Evolutionary conservation across 1,139 yeast species (phyloP).

Genomic region (Yamadazyma oceani): DNA sequence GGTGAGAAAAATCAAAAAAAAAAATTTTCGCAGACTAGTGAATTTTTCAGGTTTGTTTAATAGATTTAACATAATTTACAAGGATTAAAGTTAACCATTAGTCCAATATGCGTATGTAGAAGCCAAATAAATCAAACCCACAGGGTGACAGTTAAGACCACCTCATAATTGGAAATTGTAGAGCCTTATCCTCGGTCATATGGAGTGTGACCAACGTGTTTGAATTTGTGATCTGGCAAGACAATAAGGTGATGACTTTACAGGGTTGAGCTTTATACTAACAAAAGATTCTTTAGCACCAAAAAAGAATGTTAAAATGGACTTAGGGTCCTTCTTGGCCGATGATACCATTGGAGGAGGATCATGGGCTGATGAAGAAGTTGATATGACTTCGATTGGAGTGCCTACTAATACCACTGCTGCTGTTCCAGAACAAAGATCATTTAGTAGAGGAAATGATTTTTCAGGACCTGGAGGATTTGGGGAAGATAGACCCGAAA

Average conservation of each 20-base stretch:
- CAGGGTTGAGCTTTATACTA: constrained; percentile 7
- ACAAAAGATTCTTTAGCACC: constrained; percentile 24
- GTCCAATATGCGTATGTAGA: constrained; percentile 20
- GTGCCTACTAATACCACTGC: constrained; percentile 37
- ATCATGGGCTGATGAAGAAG: constrained; percentile 63
- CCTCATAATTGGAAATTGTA: not conserved
- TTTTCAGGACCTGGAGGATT: constrained; percentile 9
- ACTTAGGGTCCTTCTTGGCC: constrained; percentile 51
- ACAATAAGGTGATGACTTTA: not conserved
- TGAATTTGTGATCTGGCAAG: too few relatives aligned
- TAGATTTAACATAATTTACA: not conserved
- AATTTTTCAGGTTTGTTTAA: constrained; percentile 6
- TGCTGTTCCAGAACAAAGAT: constrained; percentile 24
- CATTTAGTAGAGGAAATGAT: constrained; percentile 13
- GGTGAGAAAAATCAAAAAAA: constrained; percentile 1
- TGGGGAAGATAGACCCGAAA: constrained; percentile 30
- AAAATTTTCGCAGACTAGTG: constrained; percentile 9
- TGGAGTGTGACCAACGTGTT: too few relatives aligned
- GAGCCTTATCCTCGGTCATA: not conserved
- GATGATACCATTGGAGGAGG: constrained; percentile 48
- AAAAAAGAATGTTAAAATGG: constrained; percentile 48
- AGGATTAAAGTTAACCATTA: not conserved
- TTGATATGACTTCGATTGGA: constrained; percentile 55
- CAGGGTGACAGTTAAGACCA: too few relatives aligned
- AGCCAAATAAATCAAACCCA: too few relatives aligned